These are phyloP conservation scores for Candida coquimbonensis DNA, from an alignment of 805 yeast species.

Conservation along the genomic window DNA sequence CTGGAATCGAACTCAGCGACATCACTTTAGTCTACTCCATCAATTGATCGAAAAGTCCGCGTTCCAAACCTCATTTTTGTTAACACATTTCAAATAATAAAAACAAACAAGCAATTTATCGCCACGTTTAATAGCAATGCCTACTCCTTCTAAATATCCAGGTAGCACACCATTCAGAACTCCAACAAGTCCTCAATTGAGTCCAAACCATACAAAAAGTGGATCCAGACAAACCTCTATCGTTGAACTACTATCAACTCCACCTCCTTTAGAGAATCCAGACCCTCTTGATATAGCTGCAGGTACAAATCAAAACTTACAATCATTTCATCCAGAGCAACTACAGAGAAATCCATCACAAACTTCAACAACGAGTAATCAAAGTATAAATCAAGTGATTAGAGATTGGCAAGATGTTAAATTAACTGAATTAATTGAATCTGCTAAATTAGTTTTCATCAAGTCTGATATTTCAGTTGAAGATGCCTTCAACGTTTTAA, in stretches of 20 bases:
- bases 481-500: conserved; percentile 76
- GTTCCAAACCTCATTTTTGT: not conserved
- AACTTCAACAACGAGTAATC: conserved; percentile 48
- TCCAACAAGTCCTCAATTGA: conserved; percentile 21
- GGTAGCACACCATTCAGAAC: conserved; percentile 27
- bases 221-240: conserved; percentile 57
- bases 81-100: not conserved
- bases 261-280: conserved; percentile 49
- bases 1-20: no score
- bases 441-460: conserved; percentile 67
- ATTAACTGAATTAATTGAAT: conserved; percentile 68
- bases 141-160: conserved; percentile 27
- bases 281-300: conserved; percentile 8
- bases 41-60: not conserved
- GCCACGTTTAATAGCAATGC: conserved; percentile 7
- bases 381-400: conserved; percentile 51
- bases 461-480: conserved; percentile 69
- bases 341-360: conserved; percentile 22
- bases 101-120: not conserved
- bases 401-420: conserved; percentile 74
- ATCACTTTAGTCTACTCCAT: no score
- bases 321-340: conserved; percentile 3
- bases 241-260: conserved; percentile 68
- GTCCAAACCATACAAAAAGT: conserved; percentile 20
- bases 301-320: not conserved